Conservation (phyloP, 805 yeast genomes). For the Candida alai region DNA sequence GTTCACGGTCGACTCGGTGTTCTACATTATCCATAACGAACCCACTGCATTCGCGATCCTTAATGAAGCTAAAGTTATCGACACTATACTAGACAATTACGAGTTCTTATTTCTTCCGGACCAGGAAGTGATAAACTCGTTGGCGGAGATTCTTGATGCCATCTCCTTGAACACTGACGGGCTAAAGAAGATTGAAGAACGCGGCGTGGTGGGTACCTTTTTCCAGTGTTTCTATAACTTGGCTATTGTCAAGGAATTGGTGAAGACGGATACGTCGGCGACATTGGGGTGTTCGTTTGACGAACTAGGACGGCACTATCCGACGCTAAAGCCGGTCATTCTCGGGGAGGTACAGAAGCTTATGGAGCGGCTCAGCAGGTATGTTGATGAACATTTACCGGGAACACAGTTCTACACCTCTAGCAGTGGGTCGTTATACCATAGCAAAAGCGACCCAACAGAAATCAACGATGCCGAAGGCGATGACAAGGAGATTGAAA, state of each 20-base stretch:
- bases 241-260: conserved; percentile 50
- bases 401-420: conserved; percentile 46
- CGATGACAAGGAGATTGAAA: conserved; percentile 33
- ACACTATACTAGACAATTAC: conserved; percentile 57
- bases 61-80: conserved; percentile 73
- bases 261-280: conserved; percentile 45
- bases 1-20: conserved; percentile 57
- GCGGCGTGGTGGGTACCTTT: conserved; percentile 35
- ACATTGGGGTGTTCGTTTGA: conserved; percentile 68
- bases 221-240: conserved; percentile 49
- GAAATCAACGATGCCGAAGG: conserved; percentile 37
- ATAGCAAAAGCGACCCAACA: conserved; percentile 33
- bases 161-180: conserved; percentile 77
- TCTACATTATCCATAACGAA: conserved; percentile 77
- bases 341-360: conserved; percentile 43
- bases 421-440: conserved; percentile 36
- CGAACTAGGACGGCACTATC: conserved; percentile 79
- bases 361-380: conserved; percentile 42
- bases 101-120: conserved; percentile 53
- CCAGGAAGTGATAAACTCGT: conserved; percentile 52
- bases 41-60: conserved; percentile 84
- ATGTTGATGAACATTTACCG: conserved; percentile 29
- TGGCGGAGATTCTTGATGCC: conserved; percentile 80
- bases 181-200: conserved; percentile 47
- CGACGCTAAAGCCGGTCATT: conserved; percentile 61